Evolutionary conservation across 208 protist species (phyloP).

Genomic region (Cochliopodium minus): DNA sequence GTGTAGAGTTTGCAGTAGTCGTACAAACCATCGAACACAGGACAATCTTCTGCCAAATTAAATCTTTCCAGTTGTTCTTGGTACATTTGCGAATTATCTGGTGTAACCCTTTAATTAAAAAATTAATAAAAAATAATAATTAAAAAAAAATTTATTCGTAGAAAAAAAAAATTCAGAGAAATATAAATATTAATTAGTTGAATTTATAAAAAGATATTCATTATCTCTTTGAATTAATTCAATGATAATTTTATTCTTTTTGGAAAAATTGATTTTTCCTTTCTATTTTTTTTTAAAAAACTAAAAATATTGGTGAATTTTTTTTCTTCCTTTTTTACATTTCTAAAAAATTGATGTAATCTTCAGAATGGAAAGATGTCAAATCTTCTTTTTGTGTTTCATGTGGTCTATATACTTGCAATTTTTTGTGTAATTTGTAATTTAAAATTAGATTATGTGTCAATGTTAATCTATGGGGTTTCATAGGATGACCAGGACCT

Average conservation of each 20-base stretch:
- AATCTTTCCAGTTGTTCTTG: slow-evolving; percentile 7
- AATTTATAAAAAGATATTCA: too few species aligned
- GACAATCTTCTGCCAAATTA: slow-evolving; percentile 68
- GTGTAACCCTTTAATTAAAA: slow-evolving; percentile 16
- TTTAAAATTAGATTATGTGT: slow-evolving; percentile 51
- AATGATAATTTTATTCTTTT: too few species aligned
- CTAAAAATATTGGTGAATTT: background rate
- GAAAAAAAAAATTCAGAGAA: too few species aligned
- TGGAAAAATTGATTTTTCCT: too few species aligned
- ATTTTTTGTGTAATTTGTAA: slow-evolving; percentile 48
- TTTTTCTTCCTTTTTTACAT: background rate
- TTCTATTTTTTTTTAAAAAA: background rate
- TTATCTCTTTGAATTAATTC: too few species aligned
- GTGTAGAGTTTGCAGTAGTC: slow-evolving; percentile 46
- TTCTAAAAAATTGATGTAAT: slow-evolving; percentile 60
- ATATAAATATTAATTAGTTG: too few species aligned
- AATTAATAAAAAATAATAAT: too few species aligned
- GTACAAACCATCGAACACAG: slow-evolving; percentile 63
- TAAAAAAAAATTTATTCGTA: too few species aligned
- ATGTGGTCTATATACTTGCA: slow-evolving; percentile 34
- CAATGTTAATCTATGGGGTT: slow-evolving; percentile 49
- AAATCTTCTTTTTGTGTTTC: slow-evolving; percentile 29
- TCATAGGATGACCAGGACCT: slow-evolving; percentile 55
- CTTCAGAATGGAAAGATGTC: slow-evolving; percentile 51
- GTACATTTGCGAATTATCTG: slow-evolving; percentile 17